phyloP scores from a whole-genome alignment of 345 rosid species.

The Linum trigynum region DNA sequence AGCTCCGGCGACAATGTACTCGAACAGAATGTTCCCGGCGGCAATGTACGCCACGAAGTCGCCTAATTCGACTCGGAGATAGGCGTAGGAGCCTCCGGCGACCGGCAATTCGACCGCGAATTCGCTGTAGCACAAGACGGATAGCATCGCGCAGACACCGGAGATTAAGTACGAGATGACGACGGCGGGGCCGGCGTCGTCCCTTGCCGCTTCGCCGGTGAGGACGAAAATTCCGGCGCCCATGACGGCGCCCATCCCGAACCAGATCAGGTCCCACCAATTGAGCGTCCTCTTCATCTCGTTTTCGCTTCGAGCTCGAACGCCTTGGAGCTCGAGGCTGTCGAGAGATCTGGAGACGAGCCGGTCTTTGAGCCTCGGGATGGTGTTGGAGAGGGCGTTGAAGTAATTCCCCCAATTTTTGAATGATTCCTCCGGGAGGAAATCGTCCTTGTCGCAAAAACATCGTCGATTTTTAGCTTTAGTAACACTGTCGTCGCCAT shows the following conservation, averaged over 20 bases:
- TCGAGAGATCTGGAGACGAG: slow-evolving; percentile 39
- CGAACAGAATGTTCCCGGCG: slow-evolving; percentile 21
- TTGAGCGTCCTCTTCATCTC: slow-evolving; percentile 50
- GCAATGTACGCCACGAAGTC: slow-evolving; percentile 23
- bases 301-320: slow-evolving; percentile 40
- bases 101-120: slow-evolving; percentile 45
- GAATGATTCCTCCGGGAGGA: slow-evolving; percentile 62
- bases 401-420: slow-evolving; percentile 40
- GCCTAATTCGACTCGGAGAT: slow-evolving; percentile 24
- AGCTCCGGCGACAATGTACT: slow-evolving; percentile 18
- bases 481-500: not conserved
- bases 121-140: slow-evolving; percentile 52
- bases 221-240: slow-evolving; percentile 64
- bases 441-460: slow-evolving; percentile 30
- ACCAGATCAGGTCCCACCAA: slow-evolving; percentile 68
- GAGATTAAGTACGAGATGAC: slow-evolving; percentile 41
- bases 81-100: slow-evolving; percentile 55
- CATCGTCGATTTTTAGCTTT: slow-evolving; percentile 22
- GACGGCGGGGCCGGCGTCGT: slow-evolving; percentile 44
- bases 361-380: slow-evolving; percentile 46
- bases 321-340: slow-evolving; percentile 35
- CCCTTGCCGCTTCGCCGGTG: slow-evolving; percentile 49
- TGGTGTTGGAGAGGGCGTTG: slow-evolving; percentile 40
- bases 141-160: slow-evolving; percentile 36
- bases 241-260: slow-evolving; percentile 48